These are phyloP conservation scores for Canavalia ensiformis DNA, from an alignment of 306 rosid species.

Conservation along the genomic window DNA sequence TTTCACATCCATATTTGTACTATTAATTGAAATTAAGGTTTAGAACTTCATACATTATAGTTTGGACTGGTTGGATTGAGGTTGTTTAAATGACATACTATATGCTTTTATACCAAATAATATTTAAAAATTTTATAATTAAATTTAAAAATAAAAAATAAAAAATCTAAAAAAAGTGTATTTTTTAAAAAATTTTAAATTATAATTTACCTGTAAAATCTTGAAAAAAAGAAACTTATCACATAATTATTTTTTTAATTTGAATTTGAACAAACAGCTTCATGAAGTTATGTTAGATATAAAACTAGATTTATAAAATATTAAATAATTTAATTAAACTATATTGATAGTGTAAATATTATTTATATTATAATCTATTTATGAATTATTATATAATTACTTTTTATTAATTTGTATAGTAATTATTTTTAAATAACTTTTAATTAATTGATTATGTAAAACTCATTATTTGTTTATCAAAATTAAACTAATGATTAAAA, in stretches of 20 bases:
- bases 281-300: conserved; percentile 41
- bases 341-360: no score
- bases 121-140: not conserved
- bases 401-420: no score
- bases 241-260: not conserved
- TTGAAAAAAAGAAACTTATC: not conserved
- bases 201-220: not conserved
- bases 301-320: conserved; percentile 35
- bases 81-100: not conserved
- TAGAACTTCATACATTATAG: not conserved
- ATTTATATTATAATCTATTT: no score
- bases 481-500: no score
- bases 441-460: no score
- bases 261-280: not conserved
- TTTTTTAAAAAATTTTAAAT: no score
- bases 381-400: no score
- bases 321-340: not conserved
- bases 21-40: conserved; percentile 3
- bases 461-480: no score
- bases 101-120: not conserved
- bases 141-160: no score
- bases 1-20: conserved; percentile 24
- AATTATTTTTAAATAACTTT: no score
- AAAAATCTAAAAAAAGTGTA: not conserved
- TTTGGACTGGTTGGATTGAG: not conserved